Conservation (phyloP, 164 flowering plant species). For the Annona squamosa region DNA sequence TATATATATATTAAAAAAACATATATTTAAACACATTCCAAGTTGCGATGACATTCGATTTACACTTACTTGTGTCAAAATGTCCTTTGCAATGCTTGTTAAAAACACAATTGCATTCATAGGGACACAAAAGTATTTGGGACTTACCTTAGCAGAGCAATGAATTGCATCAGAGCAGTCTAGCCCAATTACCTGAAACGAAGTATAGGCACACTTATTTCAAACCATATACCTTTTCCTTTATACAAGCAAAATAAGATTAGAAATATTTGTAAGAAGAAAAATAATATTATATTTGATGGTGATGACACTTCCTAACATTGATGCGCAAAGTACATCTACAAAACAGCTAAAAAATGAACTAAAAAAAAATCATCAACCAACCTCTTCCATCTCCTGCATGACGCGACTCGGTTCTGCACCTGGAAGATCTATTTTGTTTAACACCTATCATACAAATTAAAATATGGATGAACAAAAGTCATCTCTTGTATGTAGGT, state of each 20-base stretch:
- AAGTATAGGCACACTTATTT: conserved; percentile 1
- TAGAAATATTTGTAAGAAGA: background rate
- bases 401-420: conserved; percentile 80
- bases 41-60: background rate
- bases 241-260: background rate
- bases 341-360: conserved; percentile 7
- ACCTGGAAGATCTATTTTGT: conserved; percentile 98
- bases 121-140: background rate
- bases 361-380: conserved; percentile 14
- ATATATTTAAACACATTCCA: background rate
- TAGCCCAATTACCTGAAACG: conserved; percentile 67
- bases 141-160: conserved; percentile 92
- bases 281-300: background rate
- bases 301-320: background rate
- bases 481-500: background rate
- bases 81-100: background rate
- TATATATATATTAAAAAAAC: background rate
- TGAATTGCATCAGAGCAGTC: conserved; percentile 81
- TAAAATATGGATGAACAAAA: background rate
- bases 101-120: background rate
- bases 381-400: conserved; percentile 94
- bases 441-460: conserved; percentile 57
- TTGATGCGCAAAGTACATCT: background rate
- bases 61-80: background rate
- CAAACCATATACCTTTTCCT: background rate